Evolutionary conservation across 176 grass and related monocot genomes (phyloP).

Genomic region (Aegilops bicornis): DNA sequence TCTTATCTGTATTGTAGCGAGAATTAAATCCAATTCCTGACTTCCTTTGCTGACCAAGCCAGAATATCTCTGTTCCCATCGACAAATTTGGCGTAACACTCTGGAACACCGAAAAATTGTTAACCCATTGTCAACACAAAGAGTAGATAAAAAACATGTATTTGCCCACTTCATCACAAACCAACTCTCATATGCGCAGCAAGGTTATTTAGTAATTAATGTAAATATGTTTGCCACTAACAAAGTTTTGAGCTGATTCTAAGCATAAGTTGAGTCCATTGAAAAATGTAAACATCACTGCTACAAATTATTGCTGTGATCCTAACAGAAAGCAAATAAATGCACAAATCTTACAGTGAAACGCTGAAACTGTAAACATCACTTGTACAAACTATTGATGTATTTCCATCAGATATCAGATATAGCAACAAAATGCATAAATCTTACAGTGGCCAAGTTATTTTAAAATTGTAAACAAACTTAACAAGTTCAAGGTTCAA

Average conservation of each 20-base stretch:
- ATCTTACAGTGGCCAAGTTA: not conserved
- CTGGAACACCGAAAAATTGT: constrained; percentile 42
- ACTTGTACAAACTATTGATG: not conserved
- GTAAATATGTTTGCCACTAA: not conserved
- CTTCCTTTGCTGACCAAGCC: constrained; percentile 97
- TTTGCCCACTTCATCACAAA: constrained; percentile 8
- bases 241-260: not conserved
- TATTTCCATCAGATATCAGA: too few relatives aligned
- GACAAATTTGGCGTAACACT: constrained; percentile 87
- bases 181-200: constrained; percentile 1
- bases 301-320: not conserved
- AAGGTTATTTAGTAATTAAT: not conserved
- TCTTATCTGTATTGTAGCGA: constrained; percentile 93
- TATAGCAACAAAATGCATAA: not conserved
- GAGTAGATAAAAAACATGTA: not conserved
- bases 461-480: not conserved
- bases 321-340: not conserved
- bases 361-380: not conserved
- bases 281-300: not conserved
- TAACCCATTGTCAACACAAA: not conserved
- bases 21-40: constrained; percentile 93
- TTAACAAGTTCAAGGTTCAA: not conserved
- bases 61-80: constrained; percentile 94
- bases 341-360: not conserved
- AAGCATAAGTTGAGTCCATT: not conserved